Evolutionary conservation across 1,284 basidiomycete species (phyloP).

Genomic region (Amylostereum areolatum): DNA sequence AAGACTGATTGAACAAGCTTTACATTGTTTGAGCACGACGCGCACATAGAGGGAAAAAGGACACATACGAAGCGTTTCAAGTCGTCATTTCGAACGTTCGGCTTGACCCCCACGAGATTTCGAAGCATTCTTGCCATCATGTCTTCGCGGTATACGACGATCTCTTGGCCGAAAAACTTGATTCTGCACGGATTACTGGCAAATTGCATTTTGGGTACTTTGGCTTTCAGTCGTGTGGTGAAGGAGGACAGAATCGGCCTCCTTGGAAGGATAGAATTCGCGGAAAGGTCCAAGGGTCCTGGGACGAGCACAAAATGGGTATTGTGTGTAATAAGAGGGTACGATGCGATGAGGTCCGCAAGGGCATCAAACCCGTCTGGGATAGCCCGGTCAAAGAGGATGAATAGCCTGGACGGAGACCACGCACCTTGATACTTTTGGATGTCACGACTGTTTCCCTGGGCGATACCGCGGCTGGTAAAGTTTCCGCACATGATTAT

Average conservation of each 20-base stretch:
- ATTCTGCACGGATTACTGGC: constrained; percentile 92
- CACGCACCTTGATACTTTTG: constrained; percentile 76
- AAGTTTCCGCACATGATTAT: constrained; percentile 97
- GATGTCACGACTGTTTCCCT: constrained; percentile 74
- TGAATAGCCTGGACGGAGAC: background rate
- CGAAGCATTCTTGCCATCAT: constrained; percentile 91
- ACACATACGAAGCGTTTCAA: constrained; percentile 79
- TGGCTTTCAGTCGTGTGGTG: constrained; percentile 58
- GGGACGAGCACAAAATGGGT: constrained; percentile 95
- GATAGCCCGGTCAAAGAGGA: background rate
- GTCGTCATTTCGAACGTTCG: constrained; percentile 66
- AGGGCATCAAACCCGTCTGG: constrained; percentile 83
- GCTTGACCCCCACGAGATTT: constrained; percentile 85
- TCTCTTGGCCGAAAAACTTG: constrained; percentile 93
- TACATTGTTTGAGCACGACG: background rate
- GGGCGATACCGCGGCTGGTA: constrained; percentile 72
- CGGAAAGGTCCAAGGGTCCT: constrained; percentile 85
- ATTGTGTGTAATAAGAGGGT: constrained; percentile 67
- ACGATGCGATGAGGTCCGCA: constrained; percentile 78
- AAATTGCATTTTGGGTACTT: constrained; percentile 76
- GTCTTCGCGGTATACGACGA: constrained; percentile 92
- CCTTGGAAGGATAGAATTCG: constrained; percentile 74
- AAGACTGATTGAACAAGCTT: constrained; percentile 91
- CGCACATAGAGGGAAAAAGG: background rate
- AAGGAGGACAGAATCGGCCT: constrained; percentile 74